phyloP scores from a whole-genome alignment of 345 rosid genomes.

The Boechera stricta region DNA sequence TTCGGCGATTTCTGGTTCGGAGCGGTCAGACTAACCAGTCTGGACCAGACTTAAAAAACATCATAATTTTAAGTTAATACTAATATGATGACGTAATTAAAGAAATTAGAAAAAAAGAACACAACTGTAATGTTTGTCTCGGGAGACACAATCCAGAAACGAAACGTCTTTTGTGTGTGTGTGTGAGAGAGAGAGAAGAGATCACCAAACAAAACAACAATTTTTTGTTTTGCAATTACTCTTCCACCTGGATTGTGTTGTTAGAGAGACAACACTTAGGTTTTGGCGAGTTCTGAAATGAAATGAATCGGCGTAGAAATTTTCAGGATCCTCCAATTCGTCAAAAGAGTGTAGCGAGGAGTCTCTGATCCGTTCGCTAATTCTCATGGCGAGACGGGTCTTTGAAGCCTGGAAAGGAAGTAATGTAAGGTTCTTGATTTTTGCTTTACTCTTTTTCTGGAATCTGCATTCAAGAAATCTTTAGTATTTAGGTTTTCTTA shows the following conservation, averaged over 20 bases:
- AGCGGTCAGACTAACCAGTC: no score
- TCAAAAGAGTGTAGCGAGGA: conserved; percentile 48
- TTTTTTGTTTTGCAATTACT: background rate
- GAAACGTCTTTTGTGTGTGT: conserved; percentile 9
- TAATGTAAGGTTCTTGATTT: conserved; percentile 59
- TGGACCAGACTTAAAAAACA: no score
- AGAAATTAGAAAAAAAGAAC: background rate
- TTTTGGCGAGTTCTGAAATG: conserved; percentile 22
- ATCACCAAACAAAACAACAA: background rate
- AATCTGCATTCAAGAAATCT: background rate
- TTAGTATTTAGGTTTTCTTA: background rate
- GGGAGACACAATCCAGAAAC: conserved; percentile 25
- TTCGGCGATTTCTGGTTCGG: no score
- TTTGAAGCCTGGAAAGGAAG: conserved; percentile 86
- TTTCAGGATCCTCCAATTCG: conserved; percentile 46
- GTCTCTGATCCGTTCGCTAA: conserved; percentile 18
- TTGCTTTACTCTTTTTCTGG: background rate
- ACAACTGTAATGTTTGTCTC: conserved; percentile 15
- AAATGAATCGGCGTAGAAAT: conserved; percentile 43
- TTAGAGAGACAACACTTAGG: background rate
- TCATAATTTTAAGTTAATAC: no score
- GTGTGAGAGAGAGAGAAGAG: background rate
- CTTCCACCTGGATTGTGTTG: background rate
- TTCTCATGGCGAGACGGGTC: conserved; percentile 76
- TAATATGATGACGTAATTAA: background rate